phyloP scores from a whole-genome alignment of 2,329 filamentous ascomycete genomes.

The Xylariales sp. region DNA sequence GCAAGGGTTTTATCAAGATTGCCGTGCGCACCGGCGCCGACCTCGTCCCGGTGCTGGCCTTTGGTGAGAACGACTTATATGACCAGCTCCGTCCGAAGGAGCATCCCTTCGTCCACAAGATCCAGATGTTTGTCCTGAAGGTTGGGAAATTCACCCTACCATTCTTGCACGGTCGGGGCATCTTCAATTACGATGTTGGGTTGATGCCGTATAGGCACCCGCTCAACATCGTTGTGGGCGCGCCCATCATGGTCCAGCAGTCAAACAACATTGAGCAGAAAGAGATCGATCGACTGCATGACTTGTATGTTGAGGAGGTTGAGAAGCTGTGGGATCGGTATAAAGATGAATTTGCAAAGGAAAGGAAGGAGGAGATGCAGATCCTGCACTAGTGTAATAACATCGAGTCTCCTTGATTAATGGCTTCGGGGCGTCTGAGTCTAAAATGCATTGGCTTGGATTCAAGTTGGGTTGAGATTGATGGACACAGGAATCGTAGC shows the following conservation, averaged over 20 bases:
- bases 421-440: too few relatives aligned
- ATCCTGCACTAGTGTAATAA: slow-evolving; percentile 40
- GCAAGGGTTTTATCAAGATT: slow-evolving; percentile 92
- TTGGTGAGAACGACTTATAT: slow-evolving; percentile 95
- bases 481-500: too few relatives aligned
- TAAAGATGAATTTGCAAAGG: slow-evolving; percentile 68
- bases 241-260: slow-evolving; percentile 66
- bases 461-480: too few relatives aligned
- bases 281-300: slow-evolving; percentile 78
- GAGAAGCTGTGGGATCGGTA: slow-evolving; percentile 69
- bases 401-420: neutral
- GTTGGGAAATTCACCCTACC: slow-evolving; percentile 89
- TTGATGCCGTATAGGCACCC: slow-evolving; percentile 88
- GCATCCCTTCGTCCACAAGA: slow-evolving; percentile 73
- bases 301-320: slow-evolving; percentile 71
- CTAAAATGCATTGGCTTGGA: too few relatives aligned
- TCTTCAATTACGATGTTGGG: slow-evolving; percentile 97
- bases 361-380: slow-evolving; percentile 60
- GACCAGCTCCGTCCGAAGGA: slow-evolving; percentile 75
- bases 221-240: slow-evolving; percentile 84
- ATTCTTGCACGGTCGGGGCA: slow-evolving; percentile 80
- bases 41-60: slow-evolving; percentile 84
- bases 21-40: slow-evolving; percentile 90
- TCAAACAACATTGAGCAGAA: slow-evolving; percentile 61
- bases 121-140: slow-evolving; percentile 81